Percentiles rank a stretch among this genome's conserved stretches.
These are phyloP conservation scores for Lepiota venenata DNA, from an alignment of 768 basidiomycete genomes.

Conservation along the genomic window DNA sequence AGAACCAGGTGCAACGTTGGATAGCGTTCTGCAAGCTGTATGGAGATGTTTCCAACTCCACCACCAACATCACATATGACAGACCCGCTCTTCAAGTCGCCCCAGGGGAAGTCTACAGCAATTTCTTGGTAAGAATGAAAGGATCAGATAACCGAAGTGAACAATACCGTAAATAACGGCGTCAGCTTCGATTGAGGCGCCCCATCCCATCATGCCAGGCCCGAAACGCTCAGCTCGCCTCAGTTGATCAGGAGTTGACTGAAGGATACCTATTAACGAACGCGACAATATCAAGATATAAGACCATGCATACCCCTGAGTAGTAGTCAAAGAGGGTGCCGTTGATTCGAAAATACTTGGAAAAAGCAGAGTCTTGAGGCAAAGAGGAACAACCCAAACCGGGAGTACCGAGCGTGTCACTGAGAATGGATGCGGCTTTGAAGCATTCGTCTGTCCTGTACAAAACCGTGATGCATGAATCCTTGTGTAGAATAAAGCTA, in stretches of 20 bases:
- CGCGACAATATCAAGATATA: neutral
- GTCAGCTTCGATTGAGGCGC: conserved; percentile 25
- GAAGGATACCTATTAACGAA: neutral
- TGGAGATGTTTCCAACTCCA: conserved; percentile 31
- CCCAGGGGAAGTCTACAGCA: conserved; percentile 33
- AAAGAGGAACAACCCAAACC: conserved; percentile 25
- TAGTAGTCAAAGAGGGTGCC: conserved; percentile 22
- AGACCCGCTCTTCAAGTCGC: conserved; percentile 19
- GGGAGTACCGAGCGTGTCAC: conserved; percentile 33
- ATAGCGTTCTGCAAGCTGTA: conserved; percentile 31
- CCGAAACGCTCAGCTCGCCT: conserved; percentile 22
- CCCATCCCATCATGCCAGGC: conserved; percentile 32
- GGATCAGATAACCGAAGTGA: neutral
- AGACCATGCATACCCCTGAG: conserved; percentile 16
- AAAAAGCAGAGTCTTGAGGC: conserved; percentile 23
- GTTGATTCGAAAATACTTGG: conserved; percentile 18
- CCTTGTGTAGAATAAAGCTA: neutral
- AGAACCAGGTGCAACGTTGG: conserved; percentile 31
- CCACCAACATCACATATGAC: conserved; percentile 39
- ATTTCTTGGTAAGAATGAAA: neutral
- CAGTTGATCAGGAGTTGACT: conserved; percentile 1
- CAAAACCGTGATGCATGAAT: neutral
- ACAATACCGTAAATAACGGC: conserved; percentile 25
- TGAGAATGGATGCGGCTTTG: conserved; percentile 23
- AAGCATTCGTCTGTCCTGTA: conserved; percentile 18